Evolutionary conservation across 2,329 filamentous ascomycete genomes (phyloP).

Genomic region (Elsinoe necatrix): DNA sequence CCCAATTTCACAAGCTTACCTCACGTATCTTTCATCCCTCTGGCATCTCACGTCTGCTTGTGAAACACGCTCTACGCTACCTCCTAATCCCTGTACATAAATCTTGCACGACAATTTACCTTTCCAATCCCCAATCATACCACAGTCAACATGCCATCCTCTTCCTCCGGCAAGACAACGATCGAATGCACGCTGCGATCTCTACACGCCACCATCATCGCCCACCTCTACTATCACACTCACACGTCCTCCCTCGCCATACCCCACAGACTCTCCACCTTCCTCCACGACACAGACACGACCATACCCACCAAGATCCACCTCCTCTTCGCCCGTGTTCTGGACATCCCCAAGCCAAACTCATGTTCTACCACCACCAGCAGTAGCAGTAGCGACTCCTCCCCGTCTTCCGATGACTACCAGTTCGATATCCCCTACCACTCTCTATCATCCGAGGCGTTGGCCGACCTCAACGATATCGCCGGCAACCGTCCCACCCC

Average conservation of each 20-base stretch:
- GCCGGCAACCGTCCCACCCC: not conserved
- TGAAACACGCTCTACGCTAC: too few relatives aligned
- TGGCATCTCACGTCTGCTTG: not conserved
- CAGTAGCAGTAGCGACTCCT: not conserved
- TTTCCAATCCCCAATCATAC: not conserved
- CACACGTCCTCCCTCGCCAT: not conserved
- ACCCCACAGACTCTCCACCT: not conserved
- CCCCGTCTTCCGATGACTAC: not conserved
- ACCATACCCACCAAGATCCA: not conserved
- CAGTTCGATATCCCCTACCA: not conserved
- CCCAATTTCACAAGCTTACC: not conserved
- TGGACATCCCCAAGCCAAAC: not conserved
- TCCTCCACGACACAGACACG: not conserved
- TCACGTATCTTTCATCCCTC: not conserved
- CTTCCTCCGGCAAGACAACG: conserved; percentile 1
- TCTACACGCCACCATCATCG: not conserved
- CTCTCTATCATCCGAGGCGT: not conserved
- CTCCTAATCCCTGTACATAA: too few relatives aligned
- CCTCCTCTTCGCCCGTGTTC: not conserved
- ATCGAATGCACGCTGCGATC: not conserved
- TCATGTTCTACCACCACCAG: too few relatives aligned
- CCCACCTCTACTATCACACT: conserved; percentile 11
- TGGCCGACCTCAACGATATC: not conserved
- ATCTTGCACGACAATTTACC: too few relatives aligned
- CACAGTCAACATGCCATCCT: conserved; percentile 10